Evolutionary conservation across 805 yeast species (phyloP).

Genomic region (Middelhovenomyces tepae): DNA sequence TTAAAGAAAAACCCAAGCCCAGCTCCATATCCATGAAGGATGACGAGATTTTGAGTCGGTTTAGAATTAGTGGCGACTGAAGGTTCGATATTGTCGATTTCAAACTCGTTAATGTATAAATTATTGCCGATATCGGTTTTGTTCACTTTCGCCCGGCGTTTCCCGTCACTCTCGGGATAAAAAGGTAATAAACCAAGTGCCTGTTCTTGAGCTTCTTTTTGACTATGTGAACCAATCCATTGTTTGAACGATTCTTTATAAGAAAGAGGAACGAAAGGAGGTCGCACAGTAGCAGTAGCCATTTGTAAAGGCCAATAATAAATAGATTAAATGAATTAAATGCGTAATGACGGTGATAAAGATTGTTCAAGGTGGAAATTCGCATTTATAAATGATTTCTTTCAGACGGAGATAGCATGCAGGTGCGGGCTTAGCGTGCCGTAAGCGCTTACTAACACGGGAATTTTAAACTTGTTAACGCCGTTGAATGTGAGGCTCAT

Average conservation of each 20-base stretch:
- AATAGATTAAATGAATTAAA: no score
- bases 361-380: no score
- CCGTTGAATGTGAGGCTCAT: no score
- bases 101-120: conserved; percentile 66
- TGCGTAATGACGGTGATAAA: no score
- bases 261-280: no score
- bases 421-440: no score
- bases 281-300: no score
- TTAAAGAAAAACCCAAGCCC: conserved; percentile 62
- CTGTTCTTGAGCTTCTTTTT: conserved; percentile 28
- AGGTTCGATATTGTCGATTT: conserved; percentile 46
- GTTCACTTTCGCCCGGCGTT: conserved; percentile 27
- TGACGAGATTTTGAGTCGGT: conserved; percentile 33
- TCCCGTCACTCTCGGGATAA: conserved; percentile 18
- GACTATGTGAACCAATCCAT: conserved; percentile 24
- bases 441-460: no score
- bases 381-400: no score
- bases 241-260: conserved; percentile 25
- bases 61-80: not conserved
- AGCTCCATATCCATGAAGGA: conserved; percentile 78
- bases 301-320: no score
- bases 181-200: conserved; percentile 43
- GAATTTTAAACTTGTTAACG: no score
- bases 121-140: conserved; percentile 42
- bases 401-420: no score